Percentiles rank a stretch among this genome's conserved stretches.
Conservation (phyloP, 805 yeast species). For the Brettanomyces custersianus region DNA sequence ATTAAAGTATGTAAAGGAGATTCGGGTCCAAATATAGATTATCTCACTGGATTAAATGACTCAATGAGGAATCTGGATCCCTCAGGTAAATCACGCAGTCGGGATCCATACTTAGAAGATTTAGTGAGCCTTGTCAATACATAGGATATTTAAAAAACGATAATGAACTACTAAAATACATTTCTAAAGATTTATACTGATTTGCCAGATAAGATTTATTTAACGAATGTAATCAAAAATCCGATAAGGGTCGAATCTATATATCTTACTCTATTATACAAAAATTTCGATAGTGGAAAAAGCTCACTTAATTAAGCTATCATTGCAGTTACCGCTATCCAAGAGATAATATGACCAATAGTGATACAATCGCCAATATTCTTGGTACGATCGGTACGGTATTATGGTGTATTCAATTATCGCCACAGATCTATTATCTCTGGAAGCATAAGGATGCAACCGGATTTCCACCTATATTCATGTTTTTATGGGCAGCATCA, state of each 20-base stretch:
- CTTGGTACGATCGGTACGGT: conserved; percentile 87
- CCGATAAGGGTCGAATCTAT: too few species aligned
- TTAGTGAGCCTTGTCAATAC: conserved; percentile 11
- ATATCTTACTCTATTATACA: too few species aligned
- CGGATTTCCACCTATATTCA: conserved; percentile 86
- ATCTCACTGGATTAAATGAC: conserved; percentile 44
- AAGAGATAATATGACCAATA: conserved; percentile 9
- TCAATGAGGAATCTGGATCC: conserved; percentile 37
- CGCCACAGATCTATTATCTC: conserved; percentile 66
- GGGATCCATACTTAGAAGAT: conserved; percentile 34
- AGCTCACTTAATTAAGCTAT: background rate
- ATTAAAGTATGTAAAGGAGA: conserved; percentile 61
- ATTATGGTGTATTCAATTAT: conserved; percentile 85
- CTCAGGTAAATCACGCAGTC: conserved; percentile 13
- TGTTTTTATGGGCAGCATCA: conserved; percentile 72
- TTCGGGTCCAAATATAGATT: conserved; percentile 74
- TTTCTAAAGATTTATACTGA: too few species aligned
- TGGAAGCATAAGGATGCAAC: conserved; percentile 70
- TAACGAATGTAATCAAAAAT: too few species aligned
- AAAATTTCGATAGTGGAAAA: background rate
- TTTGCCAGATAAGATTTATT: too few species aligned
- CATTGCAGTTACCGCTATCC: background rate
- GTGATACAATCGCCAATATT: conserved; percentile 50
- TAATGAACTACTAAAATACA: background rate
- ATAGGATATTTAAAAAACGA: background rate